Evolutionary conservation across 1,284 basidiomycete species (phyloP).

Genomic region (Pseudozyma flocculosa): DNA sequence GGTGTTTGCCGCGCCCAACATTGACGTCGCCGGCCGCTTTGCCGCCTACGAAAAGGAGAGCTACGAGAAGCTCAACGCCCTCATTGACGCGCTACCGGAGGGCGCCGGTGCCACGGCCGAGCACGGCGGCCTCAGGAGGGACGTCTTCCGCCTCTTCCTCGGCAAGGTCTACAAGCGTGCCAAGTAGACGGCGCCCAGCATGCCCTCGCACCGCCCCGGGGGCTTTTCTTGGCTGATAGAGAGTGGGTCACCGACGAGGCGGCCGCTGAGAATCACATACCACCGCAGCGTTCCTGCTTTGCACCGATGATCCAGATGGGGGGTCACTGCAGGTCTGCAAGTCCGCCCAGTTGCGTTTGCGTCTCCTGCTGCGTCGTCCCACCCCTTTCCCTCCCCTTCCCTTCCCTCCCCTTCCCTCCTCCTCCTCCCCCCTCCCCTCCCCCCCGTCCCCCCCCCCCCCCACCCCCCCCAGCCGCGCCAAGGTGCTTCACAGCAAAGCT

Average conservation of each 20-base stretch:
- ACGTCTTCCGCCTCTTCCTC: constrained; percentile 82
- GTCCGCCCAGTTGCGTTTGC: too few species aligned
- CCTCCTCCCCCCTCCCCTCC: too few species aligned
- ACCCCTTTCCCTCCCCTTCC: too few species aligned
- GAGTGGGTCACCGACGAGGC: too few species aligned
- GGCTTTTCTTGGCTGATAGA: too few species aligned
- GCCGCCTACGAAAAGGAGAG: constrained; percentile 75
- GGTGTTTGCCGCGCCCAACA: constrained; percentile 72
- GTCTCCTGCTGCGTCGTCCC: too few species aligned
- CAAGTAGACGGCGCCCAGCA: constrained; percentile 56
- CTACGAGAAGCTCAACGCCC: constrained; percentile 62
- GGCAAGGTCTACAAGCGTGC: constrained; percentile 79
- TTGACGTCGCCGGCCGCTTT: constrained; percentile 67
- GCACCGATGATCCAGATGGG: too few species aligned
- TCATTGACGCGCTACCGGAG: constrained; percentile 52
- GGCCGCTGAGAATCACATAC: too few species aligned
- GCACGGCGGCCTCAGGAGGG: constrained; percentile 70
- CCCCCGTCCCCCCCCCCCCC: not conserved
- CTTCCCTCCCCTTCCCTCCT: too few species aligned
- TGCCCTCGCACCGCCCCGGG: too few species aligned
- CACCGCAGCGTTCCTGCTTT: too few species aligned
- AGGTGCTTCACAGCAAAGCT: constrained; percentile 1
- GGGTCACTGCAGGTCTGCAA: too few species aligned
- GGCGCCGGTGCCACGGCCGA: constrained; percentile 61
- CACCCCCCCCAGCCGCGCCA: not conserved